Base-by-base conservation (phyloP, 2,329 filamentous ascomycete species). In the Aspergillus alliaceus region DNA sequence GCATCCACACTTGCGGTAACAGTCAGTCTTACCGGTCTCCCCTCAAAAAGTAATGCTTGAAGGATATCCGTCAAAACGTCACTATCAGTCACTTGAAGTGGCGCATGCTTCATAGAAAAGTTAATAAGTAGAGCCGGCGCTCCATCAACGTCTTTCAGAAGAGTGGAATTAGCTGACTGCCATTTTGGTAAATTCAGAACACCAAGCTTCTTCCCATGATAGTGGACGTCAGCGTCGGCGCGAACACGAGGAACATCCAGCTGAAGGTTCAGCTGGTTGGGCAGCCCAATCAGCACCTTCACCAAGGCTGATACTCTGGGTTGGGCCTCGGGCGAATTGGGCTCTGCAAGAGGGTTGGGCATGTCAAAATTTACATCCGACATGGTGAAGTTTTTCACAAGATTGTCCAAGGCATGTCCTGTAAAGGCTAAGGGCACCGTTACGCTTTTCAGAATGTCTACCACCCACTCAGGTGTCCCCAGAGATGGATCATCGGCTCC, bases 321-420 rank as follows among this genome's bases (percentile, higher is more conserved):
- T 54, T 89, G 85, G 4, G 89, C 82, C 51, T 88, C 85, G 0
- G 91, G 90, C 11, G 87, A 85, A 56, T 83, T 85, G 0, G 90
- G 90, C 18, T 92, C 86, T 2, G 91, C 90, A 66, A 88, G 84
- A 0, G 90, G 89, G 66, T 92, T 86, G 0, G 95, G 95, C 46
- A 99, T 78, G 49, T 85, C 86, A 72, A 99, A 96, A 66, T 96
- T 86, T 39, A 96, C 91, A 69, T 97, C 85, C 2, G 87, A 86
- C 63, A 98, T 79, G 22, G 91, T 90, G 70, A 98, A 97, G 65
- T 95, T 93, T 64, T 88, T 89, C 70, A 99, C 89, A 15, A 96
- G 78, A 62, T 90, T 87, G 63, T 92, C 91, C 66, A 97, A 88
- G 0, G 87, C 87, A 57, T 87, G 86, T 5, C 91, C 91, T 0